phyloP scores from a whole-genome alignment of 805 yeast species.

The Wickerhamomyces alni region DNA sequence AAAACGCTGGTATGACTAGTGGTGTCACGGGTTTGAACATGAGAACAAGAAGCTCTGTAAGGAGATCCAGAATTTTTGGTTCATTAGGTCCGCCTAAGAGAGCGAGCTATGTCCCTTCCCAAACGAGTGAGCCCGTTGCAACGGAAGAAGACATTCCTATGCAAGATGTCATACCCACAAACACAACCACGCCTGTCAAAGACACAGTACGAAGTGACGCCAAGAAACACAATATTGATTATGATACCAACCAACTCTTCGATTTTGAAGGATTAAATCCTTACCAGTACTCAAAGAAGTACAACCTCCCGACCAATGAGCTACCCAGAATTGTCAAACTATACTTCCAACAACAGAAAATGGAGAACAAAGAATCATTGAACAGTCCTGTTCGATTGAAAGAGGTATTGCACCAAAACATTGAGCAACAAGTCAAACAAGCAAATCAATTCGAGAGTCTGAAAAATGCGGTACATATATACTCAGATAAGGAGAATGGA shows the following conservation, averaged over 20 bases:
- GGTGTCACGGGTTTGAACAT: slow-evolving; percentile 5
- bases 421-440: slow-evolving; percentile 21
- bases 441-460: slow-evolving; percentile 4
- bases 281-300: slow-evolving; percentile 31
- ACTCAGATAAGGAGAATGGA: slow-evolving; percentile 14
- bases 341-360: slow-evolving; percentile 32
- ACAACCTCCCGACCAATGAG: slow-evolving; percentile 30
- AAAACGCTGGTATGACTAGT: slow-evolving; percentile 11
- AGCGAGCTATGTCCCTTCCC: slow-evolving; percentile 10
- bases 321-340: slow-evolving; percentile 29
- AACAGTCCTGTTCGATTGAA: slow-evolving; percentile 21
- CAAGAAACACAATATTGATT: neutral
- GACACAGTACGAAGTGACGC: too few relatives aligned
- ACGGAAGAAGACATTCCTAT: slow-evolving; percentile 18
- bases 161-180: slow-evolving; percentile 7
- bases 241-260: neutral
- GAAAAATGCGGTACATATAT: slow-evolving; percentile 3
- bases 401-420: slow-evolving; percentile 14
- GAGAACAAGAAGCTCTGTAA: slow-evolving; percentile 23
- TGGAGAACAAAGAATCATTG: slow-evolving; percentile 23
- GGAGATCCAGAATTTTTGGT: slow-evolving; percentile 24
- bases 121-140: neutral
- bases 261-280: slow-evolving; percentile 36
- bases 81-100: slow-evolving; percentile 32
- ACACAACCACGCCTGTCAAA: neutral